Evolutionary conservation across 2,329 filamentous ascomycete genomes (phyloP).

Genomic region (Botrytis pseudocinerea): DNA sequence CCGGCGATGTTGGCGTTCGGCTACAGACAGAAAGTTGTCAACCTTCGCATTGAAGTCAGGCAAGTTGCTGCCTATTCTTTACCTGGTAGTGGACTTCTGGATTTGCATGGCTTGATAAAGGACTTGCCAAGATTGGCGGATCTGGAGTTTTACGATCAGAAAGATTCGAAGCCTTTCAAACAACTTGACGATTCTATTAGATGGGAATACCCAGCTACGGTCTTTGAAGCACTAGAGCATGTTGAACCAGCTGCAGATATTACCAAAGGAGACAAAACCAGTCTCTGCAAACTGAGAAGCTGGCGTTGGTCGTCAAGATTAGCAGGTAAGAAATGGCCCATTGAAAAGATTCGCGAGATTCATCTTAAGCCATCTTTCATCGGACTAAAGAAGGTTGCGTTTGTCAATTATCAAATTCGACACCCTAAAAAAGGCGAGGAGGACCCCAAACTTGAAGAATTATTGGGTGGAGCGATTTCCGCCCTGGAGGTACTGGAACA

Average conservation of each 20-base stretch:
- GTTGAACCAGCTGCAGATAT: slow-evolving; percentile 48
- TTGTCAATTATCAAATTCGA: slow-evolving; percentile 64
- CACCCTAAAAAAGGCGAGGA: slow-evolving; percentile 43
- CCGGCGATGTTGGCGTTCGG: slow-evolving; percentile 35
- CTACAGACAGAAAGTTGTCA: slow-evolving; percentile 39
- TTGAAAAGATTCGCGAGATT: slow-evolving; percentile 51
- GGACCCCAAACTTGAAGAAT: slow-evolving; percentile 44
- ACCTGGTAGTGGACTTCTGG: slow-evolving; percentile 54
- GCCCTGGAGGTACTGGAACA: slow-evolving; percentile 64
- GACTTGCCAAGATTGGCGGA: slow-evolving; percentile 66
- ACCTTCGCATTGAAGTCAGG: slow-evolving; percentile 39
- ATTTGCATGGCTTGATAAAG: slow-evolving; percentile 59
- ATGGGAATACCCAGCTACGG: slow-evolving; percentile 67
- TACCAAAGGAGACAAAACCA: slow-evolving; percentile 36
- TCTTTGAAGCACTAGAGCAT: slow-evolving; percentile 65
- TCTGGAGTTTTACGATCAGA: slow-evolving; percentile 70
- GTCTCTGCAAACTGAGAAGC: slow-evolving; percentile 46
- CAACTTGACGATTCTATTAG: slow-evolving; percentile 56
- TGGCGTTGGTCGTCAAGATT: slow-evolving; percentile 65
- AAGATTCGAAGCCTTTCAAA: slow-evolving; percentile 68
- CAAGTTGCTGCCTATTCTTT: slow-evolving; percentile 55
- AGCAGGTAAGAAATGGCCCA: slow-evolving; percentile 47
- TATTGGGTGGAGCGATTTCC: slow-evolving; percentile 47
- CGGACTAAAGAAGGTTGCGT: slow-evolving; percentile 55
- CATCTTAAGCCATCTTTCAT: slow-evolving; percentile 60